Evolutionary conservation across 75 land plant species (phyloP).

Genomic region (Cunninghamia lanceolata): DNA sequence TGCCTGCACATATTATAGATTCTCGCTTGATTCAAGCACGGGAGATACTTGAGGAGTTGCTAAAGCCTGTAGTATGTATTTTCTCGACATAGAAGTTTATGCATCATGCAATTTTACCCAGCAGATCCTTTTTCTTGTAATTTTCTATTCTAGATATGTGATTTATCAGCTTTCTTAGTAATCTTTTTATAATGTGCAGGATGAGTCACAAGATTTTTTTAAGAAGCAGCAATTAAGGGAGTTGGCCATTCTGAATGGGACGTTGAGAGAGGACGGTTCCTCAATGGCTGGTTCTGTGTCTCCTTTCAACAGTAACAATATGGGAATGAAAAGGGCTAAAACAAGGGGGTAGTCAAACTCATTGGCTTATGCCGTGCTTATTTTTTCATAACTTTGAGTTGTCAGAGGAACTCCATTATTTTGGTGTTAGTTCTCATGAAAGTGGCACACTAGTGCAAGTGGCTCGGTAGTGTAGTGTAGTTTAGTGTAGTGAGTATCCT

Average conservation of each 20-base stretch:
- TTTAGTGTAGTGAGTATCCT: slow-evolving; percentile 1
- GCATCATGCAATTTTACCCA: neutral
- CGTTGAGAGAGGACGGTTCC: slow-evolving; percentile 85
- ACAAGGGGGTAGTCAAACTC: slow-evolving; percentile 54
- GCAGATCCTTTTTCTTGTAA: neutral
- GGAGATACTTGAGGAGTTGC: slow-evolving; percentile 72
- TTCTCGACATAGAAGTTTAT: neutral
- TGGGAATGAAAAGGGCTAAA: slow-evolving; percentile 94
- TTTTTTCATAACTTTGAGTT: slow-evolving; percentile 3
- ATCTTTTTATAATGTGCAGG: slow-evolving; percentile 34
- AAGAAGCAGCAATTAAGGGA: slow-evolving; percentile 94
- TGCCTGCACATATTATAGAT: slow-evolving; percentile 87
- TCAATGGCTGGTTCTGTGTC: slow-evolving; percentile 82
- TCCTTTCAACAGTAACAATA: slow-evolving; percentile 79
- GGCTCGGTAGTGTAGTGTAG: neutral
- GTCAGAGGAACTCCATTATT: slow-evolving; percentile 4
- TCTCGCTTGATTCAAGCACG: slow-evolving; percentile 82
- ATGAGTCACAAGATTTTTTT: slow-evolving; percentile 85
- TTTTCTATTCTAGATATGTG: neutral
- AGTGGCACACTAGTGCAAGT: neutral
- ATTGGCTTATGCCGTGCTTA: neutral
- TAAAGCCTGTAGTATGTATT: slow-evolving; percentile 72
- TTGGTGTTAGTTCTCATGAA: slow-evolving; percentile 4
- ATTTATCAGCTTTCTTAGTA: neutral
- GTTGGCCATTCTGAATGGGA: slow-evolving; percentile 91